These are phyloP conservation scores for Nicotiana tabacum DNA, from an alignment of 257 asterid species.

Conservation along the genomic window DNA sequence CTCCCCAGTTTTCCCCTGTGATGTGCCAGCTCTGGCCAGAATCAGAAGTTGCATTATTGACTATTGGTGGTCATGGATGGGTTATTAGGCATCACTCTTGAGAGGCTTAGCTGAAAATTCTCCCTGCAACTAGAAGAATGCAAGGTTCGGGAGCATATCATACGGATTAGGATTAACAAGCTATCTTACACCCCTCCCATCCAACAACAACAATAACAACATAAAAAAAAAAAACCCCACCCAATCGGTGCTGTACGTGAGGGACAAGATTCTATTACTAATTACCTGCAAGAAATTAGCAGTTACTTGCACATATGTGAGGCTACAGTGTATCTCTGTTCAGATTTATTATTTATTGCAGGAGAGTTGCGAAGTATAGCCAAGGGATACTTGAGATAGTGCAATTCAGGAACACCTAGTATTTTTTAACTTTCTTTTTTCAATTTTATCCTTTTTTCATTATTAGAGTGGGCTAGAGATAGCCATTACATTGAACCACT, in stretches of 20 bases:
- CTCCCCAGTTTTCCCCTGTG: background rate
- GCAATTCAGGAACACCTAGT: background rate
- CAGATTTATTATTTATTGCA: background rate
- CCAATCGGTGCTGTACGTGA: too few species aligned
- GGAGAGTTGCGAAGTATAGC: background rate
- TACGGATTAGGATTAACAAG: background rate
- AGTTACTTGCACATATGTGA: too few species aligned
- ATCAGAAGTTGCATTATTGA: background rate
- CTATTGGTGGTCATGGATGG: background rate
- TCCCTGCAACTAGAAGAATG: background rate
- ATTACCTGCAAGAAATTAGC: too few species aligned
- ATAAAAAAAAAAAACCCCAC: too few species aligned
- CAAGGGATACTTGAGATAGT: background rate
- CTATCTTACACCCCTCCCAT: too few species aligned
- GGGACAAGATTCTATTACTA: too few species aligned
- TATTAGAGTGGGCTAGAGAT: background rate
- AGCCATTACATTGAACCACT: background rate
- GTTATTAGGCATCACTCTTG: background rate
- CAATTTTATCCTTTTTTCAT: background rate
- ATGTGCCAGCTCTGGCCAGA: background rate
- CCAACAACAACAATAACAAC: too few species aligned
- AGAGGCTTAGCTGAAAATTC: background rate
- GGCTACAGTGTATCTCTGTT: background rate
- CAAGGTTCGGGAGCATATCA: background rate
- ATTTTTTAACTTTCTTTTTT: background rate